Conservation (phyloP, 257 asterid genomes). For the Rhazya stricta region DNA sequence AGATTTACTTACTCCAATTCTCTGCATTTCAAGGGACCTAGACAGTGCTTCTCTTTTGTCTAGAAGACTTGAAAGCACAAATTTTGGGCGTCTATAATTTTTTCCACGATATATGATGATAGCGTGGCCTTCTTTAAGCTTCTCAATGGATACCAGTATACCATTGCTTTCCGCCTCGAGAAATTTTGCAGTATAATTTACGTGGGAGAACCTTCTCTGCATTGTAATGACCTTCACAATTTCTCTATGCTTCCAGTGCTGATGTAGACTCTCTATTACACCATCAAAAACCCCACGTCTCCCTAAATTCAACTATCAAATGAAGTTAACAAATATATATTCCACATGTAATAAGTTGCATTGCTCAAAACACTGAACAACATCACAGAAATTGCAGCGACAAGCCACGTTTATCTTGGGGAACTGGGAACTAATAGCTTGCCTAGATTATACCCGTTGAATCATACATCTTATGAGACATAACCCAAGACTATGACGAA, state of each 20-base stretch:
- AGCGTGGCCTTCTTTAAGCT: slow-evolving; percentile 88
- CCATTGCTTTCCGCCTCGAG: slow-evolving; percentile 80
- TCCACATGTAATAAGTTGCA: not conserved
- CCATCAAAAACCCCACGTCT: slow-evolving; percentile 84
- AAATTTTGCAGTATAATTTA: slow-evolving; percentile 53
- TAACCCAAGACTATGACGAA: not conserved
- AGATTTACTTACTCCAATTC: slow-evolving; percentile 69
- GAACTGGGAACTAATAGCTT: not conserved
- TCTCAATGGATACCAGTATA: slow-evolving; percentile 55
- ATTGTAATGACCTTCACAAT: slow-evolving; percentile 82
- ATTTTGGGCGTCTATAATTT: slow-evolving; percentile 72
- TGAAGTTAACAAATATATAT: not conserved
- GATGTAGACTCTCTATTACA: slow-evolving; percentile 80
- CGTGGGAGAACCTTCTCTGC: slow-evolving; percentile 66
- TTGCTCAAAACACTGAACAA: not conserved
- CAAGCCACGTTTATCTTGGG: not conserved
- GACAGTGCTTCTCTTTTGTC: slow-evolving; percentile 67
- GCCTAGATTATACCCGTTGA: not conserved
- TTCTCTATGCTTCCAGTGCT: slow-evolving; percentile 97
- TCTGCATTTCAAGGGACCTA: slow-evolving; percentile 82
- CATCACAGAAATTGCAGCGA: not conserved
- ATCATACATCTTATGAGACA: not conserved
- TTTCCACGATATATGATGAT: slow-evolving; percentile 89
- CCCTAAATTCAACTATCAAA: slow-evolving; percentile 39
- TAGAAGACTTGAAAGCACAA: slow-evolving; percentile 42